Evolutionary conservation across 345 rosid species (phyloP).

Genomic region (Cardamine resedifolia): DNA sequence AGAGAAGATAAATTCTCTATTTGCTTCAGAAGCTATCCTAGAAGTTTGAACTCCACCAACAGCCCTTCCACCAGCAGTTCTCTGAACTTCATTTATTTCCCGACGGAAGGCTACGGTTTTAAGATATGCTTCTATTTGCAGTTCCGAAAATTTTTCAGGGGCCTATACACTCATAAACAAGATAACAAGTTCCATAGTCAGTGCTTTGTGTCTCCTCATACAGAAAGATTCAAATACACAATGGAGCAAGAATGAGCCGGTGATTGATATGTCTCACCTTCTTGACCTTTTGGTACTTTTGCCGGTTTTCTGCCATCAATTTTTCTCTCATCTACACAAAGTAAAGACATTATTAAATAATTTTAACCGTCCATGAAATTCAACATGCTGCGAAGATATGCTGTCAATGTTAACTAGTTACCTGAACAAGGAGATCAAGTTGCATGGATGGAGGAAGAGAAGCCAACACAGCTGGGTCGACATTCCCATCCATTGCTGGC

Average conservation of each 20-base stretch:
- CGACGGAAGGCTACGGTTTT: constrained; percentile 95
- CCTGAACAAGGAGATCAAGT: constrained; percentile 91
- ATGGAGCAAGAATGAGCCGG: constrained; percentile 11
- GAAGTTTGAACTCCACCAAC: constrained; percentile 88
- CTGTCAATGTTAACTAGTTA: constrained; percentile 37
- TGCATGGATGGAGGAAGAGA: constrained; percentile 92
- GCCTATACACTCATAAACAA: constrained; percentile 49
- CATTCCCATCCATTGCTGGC: constrained; percentile 57
- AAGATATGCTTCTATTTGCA: constrained; percentile 93
- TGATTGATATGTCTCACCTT: constrained; percentile 52
- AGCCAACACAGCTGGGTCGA: constrained; percentile 85
- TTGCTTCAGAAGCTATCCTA: constrained; percentile 93
- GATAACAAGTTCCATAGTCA: constrained; percentile 16
- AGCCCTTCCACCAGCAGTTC: constrained; percentile 79
- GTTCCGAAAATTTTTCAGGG: constrained; percentile 86
- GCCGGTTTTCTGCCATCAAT: constrained; percentile 95
- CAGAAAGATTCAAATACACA: constrained; percentile 6
- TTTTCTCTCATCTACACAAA: constrained; percentile 92
- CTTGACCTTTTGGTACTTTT: constrained; percentile 91
- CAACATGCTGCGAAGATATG: constrained; percentile 21
- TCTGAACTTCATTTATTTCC: constrained; percentile 91
- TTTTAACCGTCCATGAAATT: constrained; percentile 12
- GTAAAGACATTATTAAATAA: constrained; percentile 19
- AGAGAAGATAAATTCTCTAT: constrained; percentile 89
- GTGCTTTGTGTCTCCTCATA: not conserved